Evolutionary conservation across 1,284 basidiomycete species (phyloP).

Genomic region (Thecaphora frezii): DNA sequence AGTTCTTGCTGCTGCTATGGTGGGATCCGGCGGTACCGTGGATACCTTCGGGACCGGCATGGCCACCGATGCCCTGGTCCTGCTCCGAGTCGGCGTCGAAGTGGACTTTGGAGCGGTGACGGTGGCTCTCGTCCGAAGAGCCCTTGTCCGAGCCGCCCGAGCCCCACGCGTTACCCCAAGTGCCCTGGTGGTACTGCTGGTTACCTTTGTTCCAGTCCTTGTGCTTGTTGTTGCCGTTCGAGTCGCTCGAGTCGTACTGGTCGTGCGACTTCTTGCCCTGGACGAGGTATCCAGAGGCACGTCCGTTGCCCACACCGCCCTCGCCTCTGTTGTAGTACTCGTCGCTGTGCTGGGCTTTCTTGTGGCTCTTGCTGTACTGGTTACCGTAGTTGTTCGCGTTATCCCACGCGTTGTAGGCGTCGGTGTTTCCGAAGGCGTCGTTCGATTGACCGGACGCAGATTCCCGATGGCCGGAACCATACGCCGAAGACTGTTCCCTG

Average conservation of each 20-base stretch:
- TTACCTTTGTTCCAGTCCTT: background rate
- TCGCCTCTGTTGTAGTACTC: too few relatives aligned
- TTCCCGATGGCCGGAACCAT: too few relatives aligned
- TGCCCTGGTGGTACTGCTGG: background rate
- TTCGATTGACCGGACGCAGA: too few relatives aligned
- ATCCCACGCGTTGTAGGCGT: background rate
- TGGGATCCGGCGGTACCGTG: background rate
- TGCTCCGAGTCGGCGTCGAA: background rate
- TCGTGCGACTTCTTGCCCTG: background rate
- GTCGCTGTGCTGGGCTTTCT: background rate
- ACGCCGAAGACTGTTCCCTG: background rate
- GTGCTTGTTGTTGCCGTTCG: background rate
- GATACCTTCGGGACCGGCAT: background rate
- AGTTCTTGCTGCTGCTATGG: background rate
- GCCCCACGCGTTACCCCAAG: too few relatives aligned
- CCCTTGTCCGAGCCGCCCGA: background rate
- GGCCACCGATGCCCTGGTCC: background rate
- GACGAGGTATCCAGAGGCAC: too few relatives aligned
- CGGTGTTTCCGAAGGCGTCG: too few relatives aligned
- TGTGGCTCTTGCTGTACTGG: background rate
- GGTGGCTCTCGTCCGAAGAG: background rate
- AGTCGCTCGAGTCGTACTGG: background rate
- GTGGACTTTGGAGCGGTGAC: background rate
- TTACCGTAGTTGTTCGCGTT: background rate
- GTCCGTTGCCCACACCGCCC: too few relatives aligned